Evolutionary conservation across 148 eudicot species (phyloP).

Genomic region (Fagopyrum esculentum): DNA sequence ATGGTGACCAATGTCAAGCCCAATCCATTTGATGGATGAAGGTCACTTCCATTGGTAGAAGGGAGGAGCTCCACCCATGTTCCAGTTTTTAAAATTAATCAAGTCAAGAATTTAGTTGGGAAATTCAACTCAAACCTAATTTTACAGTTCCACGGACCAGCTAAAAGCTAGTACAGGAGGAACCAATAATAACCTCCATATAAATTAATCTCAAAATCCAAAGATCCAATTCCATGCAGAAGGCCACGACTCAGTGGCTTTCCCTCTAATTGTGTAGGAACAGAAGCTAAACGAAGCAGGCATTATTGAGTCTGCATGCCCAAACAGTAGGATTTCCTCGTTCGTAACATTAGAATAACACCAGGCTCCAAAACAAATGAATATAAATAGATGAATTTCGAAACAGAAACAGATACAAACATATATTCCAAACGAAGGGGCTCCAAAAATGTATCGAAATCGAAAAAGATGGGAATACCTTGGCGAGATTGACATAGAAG

Average conservation of each 20-base stretch:
- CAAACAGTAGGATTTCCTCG: too few relatives aligned
- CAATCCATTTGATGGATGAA: too few relatives aligned
- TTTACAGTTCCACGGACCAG: not conserved
- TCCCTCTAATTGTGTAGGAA: too few relatives aligned
- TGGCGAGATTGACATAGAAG: conserved; percentile 65
- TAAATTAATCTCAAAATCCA: not conserved
- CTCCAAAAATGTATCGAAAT: too few relatives aligned
- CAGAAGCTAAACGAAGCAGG: too few relatives aligned
- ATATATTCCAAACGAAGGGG: not conserved
- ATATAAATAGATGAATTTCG: not conserved
- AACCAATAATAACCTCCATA: not conserved
- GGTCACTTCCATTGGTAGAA: too few relatives aligned
- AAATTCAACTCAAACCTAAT: not conserved
- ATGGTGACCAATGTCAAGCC: too few relatives aligned
- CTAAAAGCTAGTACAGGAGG: not conserved
- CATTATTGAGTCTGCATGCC: too few relatives aligned
- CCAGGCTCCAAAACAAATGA: not conserved
- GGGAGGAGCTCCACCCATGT: too few relatives aligned
- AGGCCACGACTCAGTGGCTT: not conserved
- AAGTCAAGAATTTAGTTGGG: not conserved
- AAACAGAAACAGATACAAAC: not conserved
- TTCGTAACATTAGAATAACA: not conserved
- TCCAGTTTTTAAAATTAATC: too few relatives aligned
- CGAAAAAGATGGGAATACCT: conserved; percentile 21
- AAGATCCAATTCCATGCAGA: not conserved